phyloP scores from a whole-genome alignment of 108 stramenopile species.

The Cyclotella sp. region DNA sequence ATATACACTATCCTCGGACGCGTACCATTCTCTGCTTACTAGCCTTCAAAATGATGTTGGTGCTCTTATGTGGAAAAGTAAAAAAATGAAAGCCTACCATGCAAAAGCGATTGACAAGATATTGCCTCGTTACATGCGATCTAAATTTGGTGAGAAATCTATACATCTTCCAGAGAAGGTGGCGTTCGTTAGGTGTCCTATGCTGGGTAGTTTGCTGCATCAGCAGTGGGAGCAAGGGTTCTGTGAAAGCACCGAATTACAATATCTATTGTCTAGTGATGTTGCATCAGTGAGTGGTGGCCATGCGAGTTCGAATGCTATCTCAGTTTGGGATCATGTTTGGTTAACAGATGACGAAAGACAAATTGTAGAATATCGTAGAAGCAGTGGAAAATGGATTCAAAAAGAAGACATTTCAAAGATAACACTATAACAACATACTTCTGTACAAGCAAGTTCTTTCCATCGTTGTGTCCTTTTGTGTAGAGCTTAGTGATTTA shows the following conservation, averaged over 20 bases:
- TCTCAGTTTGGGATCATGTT: constrained; percentile 68
- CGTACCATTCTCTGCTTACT: constrained; percentile 61
- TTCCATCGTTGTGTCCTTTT: no score
- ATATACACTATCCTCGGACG: constrained; percentile 76
- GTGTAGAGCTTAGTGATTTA: no score
- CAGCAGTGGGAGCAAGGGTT: constrained; percentile 80
- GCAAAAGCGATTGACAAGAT: constrained; percentile 90
- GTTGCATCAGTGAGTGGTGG: neutral
- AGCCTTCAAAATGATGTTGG: constrained; percentile 81
- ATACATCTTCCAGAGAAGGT: constrained; percentile 73
- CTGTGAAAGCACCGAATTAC: constrained; percentile 76
- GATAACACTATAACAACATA: no score
- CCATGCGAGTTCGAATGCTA: constrained; percentile 20
- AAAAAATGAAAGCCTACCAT: constrained; percentile 71
- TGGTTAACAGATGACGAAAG: constrained; percentile 71
- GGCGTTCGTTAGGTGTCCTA: constrained; percentile 86
- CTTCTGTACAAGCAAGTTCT: no score
- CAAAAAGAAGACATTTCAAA: constrained; percentile 2
- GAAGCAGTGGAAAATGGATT: constrained; percentile 66
- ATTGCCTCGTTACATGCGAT: constrained; percentile 66
- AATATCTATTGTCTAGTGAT: constrained; percentile 49
- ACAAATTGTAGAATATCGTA: constrained; percentile 54
- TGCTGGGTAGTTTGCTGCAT: constrained; percentile 86
- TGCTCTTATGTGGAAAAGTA: constrained; percentile 85
- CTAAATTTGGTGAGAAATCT: constrained; percentile 43